Evolutionary conservation across 1,139 yeast genomes (phyloP).

Genomic region (Hyphopichia khmerensis): DNA sequence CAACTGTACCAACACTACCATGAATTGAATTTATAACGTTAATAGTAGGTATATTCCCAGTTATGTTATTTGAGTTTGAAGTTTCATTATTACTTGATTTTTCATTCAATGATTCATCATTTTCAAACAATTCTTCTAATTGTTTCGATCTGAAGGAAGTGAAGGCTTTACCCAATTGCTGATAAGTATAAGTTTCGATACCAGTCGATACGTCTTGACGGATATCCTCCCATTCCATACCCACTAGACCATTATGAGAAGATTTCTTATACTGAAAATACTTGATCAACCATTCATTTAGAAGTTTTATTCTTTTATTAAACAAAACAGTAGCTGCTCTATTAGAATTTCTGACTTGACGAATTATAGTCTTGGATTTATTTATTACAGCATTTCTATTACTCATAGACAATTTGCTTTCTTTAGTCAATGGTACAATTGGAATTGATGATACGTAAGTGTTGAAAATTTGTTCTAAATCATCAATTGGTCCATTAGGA

Average conservation of each 20-base stretch:
- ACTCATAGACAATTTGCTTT: constrained; percentile 16
- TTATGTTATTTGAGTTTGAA: neutral
- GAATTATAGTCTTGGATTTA: constrained; percentile 29
- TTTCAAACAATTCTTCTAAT: constrained; percentile 4
- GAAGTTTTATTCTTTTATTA: constrained; percentile 23
- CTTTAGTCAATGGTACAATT: constrained; percentile 9
- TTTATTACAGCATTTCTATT: constrained; percentile 21
- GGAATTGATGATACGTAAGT: constrained; percentile 9
- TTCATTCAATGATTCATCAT: constrained; percentile 6
- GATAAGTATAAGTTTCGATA: constrained; percentile 34
- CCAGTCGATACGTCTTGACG: constrained; percentile 41
- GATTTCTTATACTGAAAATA: constrained; percentile 42
- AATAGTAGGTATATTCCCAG: neutral
- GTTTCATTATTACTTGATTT: neutral
- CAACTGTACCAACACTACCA: constrained; percentile 1
- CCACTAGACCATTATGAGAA: constrained; percentile 37
- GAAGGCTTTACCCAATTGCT: constrained; percentile 30
- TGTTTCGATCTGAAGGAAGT: constrained; percentile 3
- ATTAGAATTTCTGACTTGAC: constrained; percentile 29
- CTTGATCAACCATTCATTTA: constrained; percentile 34
- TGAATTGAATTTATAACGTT: constrained; percentile 1
- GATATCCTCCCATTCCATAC: constrained; percentile 49
- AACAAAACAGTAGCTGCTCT: constrained; percentile 31
- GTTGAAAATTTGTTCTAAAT: constrained; percentile 12
- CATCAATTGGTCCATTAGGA: constrained; percentile 17